Evolutionary conservation across 1,284 basidiomycete species (phyloP), one percentile per base, ranked within the genome.

Genomic region (Xanthoconium separans): DNA sequence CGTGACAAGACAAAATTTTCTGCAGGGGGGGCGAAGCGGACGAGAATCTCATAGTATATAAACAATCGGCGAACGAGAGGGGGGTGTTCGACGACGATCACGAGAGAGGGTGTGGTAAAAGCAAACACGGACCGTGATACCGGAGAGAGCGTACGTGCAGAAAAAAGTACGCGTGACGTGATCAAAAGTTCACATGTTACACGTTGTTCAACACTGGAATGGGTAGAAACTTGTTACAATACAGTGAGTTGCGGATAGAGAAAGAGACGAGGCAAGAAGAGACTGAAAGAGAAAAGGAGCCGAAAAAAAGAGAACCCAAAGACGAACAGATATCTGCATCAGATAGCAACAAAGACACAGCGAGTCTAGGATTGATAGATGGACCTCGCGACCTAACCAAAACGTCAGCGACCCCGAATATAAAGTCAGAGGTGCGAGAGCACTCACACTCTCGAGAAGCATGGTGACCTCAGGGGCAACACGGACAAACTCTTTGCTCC

Each of bases 401-500:
- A 33, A 39, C 22, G 49, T 60, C 36, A 56, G 29, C 11, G 39
- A 54, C 44, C 41, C 11, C 27, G 13, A 31, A n/a, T n/a, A 37
- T n/a, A n/a, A n/a, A 11, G 33, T 43, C 31, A 50, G 39, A 55
- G 11, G 20, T 12, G 37, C 51, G 39, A 34, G 12, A 36, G 16
- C 8, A 78, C 87, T 66, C 72, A 92, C 89, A 75, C 83, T 86
- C 73, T 91, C 86, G 64, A 92, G 81, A 62, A 92, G 80, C 69
- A 89, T 73, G 43, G 87, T 86, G 60, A 92, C 89, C 70, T 93
- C 90, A 34, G 90, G 90, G 55, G 85, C 85, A 65, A 89, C 80
- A 61, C 83, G 84, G 61, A 91, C 81, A 68, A 91, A 93, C 55
- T 89, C 85, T 68, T 88, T 89, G 76, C 77, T 86, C 89, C 90